Base-by-base conservation (phyloP, 106 monocot species). In the Ottelia alismoides region DNA sequence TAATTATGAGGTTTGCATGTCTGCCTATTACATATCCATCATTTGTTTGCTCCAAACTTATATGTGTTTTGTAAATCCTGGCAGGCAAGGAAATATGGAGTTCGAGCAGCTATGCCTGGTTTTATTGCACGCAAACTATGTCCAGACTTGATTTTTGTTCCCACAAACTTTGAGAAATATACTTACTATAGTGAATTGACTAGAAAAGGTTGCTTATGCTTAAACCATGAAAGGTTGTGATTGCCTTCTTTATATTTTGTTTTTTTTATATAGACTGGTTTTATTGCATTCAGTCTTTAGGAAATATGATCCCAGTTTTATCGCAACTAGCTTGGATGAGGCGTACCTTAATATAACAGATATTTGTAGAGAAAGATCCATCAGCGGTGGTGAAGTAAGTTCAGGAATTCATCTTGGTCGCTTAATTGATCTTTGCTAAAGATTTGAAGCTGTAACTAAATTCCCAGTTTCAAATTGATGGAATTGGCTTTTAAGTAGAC, bases 41-140 rank as follows among this genome's bases (percentile, higher is more conserved):
- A n/a, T n/a, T n/a, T n/a, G n/a, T n/a, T n/a, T n/a, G n/a, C n/a
- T n/a, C n/a, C n/a, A n/a, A n/a, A n/a, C n/a, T n/a, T n/a, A n/a
- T n/a, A n/a, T n/a, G n/a, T n/a, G n/a, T n/a, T n/a, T n/a, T n/a
- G n/a, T n/a, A n/a, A n/a, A n/a, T 43, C 40, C 16, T 7, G 16
- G 2, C 69, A 98, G 98, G 98, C 98, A 66, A 74, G 98, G 26
- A 98, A 98, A 53, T 98, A 71, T 82, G 98, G 98, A 24, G 98
- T 98, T 59, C 89, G 98, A 62, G 85, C 98, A 55, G 98, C 85
- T 58, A 98, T 98, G 98, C 90, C 98, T 53, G 98, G 98, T 70
- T 90, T 98, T 66, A 98, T 90, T 77, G 98, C 85, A 40, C 47
- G 74, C 27, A 98, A 83, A 70, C 65, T 98, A 67, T 98, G 98